phyloP scores from a whole-genome alignment of 1,139 yeast genomes.

The Pichia inconspicua region DNA sequence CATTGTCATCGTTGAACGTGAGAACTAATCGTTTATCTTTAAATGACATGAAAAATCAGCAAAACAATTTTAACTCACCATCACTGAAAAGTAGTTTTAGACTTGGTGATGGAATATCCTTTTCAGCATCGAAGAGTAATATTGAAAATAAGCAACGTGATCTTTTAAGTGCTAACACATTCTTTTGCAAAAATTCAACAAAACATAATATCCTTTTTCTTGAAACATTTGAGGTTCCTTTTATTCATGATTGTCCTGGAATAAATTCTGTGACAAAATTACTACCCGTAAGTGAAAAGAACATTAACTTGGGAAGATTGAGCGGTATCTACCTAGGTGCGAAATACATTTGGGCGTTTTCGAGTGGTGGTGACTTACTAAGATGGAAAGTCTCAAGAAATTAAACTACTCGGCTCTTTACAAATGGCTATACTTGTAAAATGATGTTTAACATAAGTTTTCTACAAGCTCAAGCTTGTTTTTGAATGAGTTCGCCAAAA shows the following conservation, averaged over 20 bases:
- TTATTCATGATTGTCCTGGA: constrained; percentile 18
- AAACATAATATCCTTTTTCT: neutral
- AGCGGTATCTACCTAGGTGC: constrained; percentile 37
- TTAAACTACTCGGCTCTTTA: neutral
- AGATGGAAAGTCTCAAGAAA: constrained; percentile 22
- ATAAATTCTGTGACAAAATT: constrained; percentile 22
- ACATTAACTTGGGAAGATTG: constrained; percentile 34
- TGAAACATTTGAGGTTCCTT: neutral
- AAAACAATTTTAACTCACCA: constrained; percentile 13
- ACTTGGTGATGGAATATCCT: constrained; percentile 2
- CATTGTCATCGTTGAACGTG: constrained; percentile 6
- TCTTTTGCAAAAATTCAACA: neutral
- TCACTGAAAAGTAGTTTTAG: constrained; percentile 6
- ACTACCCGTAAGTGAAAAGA: constrained; percentile 27
- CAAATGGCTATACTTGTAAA: too few relatives aligned
- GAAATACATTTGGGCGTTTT: constrained; percentile 42
- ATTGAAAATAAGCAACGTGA: neutral
- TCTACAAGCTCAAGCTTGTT: too few relatives aligned
- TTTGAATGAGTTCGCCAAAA: too few relatives aligned
- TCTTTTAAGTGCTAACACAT: neutral
- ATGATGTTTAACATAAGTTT: too few relatives aligned
- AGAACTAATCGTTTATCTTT: constrained; percentile 19
- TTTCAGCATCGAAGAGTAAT: neutral
- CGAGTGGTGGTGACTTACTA: constrained; percentile 46
- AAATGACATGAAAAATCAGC: constrained; percentile 24